Base-by-base conservation (phyloP, 176 grass and related monocot species). In the Rhynchospora tenuis region DNA sequence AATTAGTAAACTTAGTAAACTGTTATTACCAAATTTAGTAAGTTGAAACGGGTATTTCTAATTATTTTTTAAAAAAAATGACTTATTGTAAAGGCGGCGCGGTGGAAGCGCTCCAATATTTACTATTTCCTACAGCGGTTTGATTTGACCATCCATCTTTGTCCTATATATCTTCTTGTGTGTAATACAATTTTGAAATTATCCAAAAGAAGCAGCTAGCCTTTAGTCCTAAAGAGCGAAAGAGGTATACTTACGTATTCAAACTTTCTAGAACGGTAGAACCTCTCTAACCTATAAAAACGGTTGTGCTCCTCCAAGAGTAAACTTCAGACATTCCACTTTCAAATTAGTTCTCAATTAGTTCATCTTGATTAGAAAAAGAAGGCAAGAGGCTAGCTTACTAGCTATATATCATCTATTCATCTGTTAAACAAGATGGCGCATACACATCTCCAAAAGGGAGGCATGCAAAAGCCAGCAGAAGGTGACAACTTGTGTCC, bases 221-320 rank as follows among this genome's bases (percentile, higher is more conserved):
- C 58, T 28, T 65, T 38, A 38, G 33, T 38, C 33, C 33, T 38
- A 38, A 24, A 13, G 24, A 26, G 26, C 24, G 11, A 27, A 63
- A 63, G 11, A 24, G 60, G 60, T 63, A 59, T 6, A 42, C 15
- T n/a, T 38, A 6, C 22, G 33, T 27, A 28, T 75, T 75, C 72
- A 75, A 75, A 22, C 72, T 8, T 75, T 75, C 72, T 75, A 55
- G 47, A 69, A n/a, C n/a, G n/a, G n/a, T n/a, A n/a, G n/a, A n/a
- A n/a, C n/a, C n/a, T n/a, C n/a, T n/a, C n/a, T n/a, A n/a, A n/a
- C 17, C 17, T 26, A 28, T 52, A 27, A 54, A 75, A 52, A 69
- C 28, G 15, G 0, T 66, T 12, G 4, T 6, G 28, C 17, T 38
- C 33, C 33, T 38, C 33, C 33, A 38, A 38, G 33, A 7, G 64